Conservation (phyloP, 495 filamentous ascomycete genomes). For the Neurospora pannonica region DNA sequence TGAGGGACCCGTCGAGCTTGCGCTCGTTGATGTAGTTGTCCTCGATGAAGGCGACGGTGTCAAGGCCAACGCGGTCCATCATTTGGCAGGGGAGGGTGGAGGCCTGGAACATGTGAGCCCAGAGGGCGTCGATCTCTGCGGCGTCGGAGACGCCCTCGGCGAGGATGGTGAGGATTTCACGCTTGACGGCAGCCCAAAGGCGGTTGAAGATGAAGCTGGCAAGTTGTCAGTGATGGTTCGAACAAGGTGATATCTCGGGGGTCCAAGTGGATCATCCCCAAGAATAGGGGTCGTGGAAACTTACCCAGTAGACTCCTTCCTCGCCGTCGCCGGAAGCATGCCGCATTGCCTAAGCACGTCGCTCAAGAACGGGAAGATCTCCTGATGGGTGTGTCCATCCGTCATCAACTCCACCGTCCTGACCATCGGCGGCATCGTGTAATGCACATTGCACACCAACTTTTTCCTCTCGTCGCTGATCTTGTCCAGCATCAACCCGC, state of each 20-base stretch:
- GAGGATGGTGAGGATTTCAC: conserved; percentile 38
- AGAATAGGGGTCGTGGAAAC: not conserved
- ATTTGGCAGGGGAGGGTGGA: not conserved
- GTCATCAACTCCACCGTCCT: conserved; percentile 49
- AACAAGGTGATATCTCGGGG: not conserved
- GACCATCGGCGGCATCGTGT: conserved; percentile 41
- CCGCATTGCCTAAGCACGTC: conserved; percentile 30
- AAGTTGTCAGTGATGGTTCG: not conserved
- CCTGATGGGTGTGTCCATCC: conserved; percentile 34
- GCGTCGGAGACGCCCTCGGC: conserved; percentile 35
- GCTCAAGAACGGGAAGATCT: conserved; percentile 34
- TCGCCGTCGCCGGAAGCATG: conserved; percentile 27
- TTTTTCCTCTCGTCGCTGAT: conserved; percentile 28
- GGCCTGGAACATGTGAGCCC: conserved; percentile 19
- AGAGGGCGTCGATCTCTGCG: conserved; percentile 35
- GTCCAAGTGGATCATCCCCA: not conserved
- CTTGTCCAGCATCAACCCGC: conserved; percentile 34
- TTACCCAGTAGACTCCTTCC: conserved; percentile 40
- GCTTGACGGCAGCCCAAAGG: conserved; percentile 47
- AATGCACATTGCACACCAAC: conserved; percentile 40
- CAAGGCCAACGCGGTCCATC: conserved; percentile 26
- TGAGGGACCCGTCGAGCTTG: conserved; percentile 17
- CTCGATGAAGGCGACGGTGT: conserved; percentile 31
- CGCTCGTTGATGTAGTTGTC: conserved; percentile 28
- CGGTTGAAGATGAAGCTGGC: conserved; percentile 44